Base-by-base conservation (phyloP, 208 protist genomes). In the Leishmania tarentolae region DNA sequence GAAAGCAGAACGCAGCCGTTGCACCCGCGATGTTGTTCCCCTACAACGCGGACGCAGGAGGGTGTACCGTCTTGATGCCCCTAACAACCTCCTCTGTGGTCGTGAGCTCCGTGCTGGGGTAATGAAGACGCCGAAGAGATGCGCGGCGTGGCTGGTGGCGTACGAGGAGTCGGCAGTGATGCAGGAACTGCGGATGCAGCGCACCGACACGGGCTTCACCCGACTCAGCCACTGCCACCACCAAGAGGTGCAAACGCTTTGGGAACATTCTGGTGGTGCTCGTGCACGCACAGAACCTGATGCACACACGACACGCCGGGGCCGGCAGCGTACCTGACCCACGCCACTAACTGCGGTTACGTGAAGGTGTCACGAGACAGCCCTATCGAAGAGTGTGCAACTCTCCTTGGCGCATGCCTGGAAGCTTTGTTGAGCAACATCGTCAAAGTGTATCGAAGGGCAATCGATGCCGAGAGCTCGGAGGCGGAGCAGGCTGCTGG, bases 391-490 rank as follows among this genome's bases (percentile, higher is more conserved):
- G 71, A 73, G n/a, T 59, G 73, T 61, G 71, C 83, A n/a, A 75
- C 82, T 31, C 71, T 71, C 21, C 78, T 87, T 8, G 79, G 82
- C 28, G 70, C 74, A 52, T 71, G 76, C 37, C 81, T 91, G 46
- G 88, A 91, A 46, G 88, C 88, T 47, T 79, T 91, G 63, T 83
- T 83, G 42, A 61, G 75, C 46, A 85, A 80, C 56, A 84, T 89
- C 40, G 84, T 88, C n/a, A 78, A 78, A 81, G 44, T 88, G 86
- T 50, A 78, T 87, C 7, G 88, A 91, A 35, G 81, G 81, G 0
- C 78, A 66, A 37, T 77, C 75, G 15, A 76, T 80, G 75, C 76
- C n/a, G 65, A 59, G 35, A 75, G 68, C 17, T 50, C 71, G 40
- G 44, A 59, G 50, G 31, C 8, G 50, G 71, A 24, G 47, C n/a